Evolutionary conservation across 768 basidiomycete species (phyloP), one percentile per base, ranked within the genome.

Genomic region (Asterophora lycoperdoides): DNA sequence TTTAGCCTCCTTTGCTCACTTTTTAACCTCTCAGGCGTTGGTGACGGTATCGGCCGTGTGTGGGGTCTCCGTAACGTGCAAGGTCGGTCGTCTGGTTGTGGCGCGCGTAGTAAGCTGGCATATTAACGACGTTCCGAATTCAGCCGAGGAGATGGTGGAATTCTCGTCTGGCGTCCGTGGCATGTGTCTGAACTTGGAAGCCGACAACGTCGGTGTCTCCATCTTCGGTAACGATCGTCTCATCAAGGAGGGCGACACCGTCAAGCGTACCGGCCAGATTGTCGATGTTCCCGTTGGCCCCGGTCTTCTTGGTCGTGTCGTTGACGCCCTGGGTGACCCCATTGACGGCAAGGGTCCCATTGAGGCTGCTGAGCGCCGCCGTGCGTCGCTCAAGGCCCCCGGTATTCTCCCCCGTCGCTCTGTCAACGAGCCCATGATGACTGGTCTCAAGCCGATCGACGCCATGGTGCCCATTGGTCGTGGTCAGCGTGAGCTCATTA

Each of bases 71-170:
- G 75, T 75, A 99, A 99, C 68, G 96, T 99, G 64, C 96, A 98
- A 77, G 93, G 92, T 93, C 61, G 49, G 60, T 49, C n/a, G 18
- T 44, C 35, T 28, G 36, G 39, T 17, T 5, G 17, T 33, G 5
- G 15, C 8, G 34, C 26, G 30, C 51, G 19, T 42, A 14, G 28
- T 38, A 23, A 34, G 17, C 28, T 13, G n/a, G 26, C n/a, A 14
- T 29, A 35, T 50, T 51, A 46, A 57, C 51, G 46, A 49, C 30
- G 9, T 48, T 56, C 51, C 55, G 40, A 56, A 47, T 60, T 41
- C 71, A 93, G 87, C 87, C 75, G 96, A 99, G 77, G 96, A 99
- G 84, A 99, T 99, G 96, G 96, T 99, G 82, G 96, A 99, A 82
- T 99, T 99, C 83, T 92, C 95, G 42, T 98, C 96, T 44, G 96